Evolutionary conservation across 2,329 filamentous ascomycete species (phyloP), one percentile per base, ranked within the genome.

Genomic region (Aspergillus texensis): DNA sequence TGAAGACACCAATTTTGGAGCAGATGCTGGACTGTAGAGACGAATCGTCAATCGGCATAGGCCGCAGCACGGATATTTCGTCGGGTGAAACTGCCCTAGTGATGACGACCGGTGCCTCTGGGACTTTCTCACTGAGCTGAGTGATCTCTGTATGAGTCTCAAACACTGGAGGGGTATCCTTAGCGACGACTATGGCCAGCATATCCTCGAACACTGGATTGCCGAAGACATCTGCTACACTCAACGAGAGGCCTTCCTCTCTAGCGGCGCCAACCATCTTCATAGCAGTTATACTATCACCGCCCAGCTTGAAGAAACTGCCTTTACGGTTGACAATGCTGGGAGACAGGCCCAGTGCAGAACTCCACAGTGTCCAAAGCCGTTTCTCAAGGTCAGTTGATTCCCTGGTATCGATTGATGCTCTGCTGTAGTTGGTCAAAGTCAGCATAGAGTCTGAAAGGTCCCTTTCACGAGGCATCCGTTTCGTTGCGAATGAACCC

Each of bases 21-120:
- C 79, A 80, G 34, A 90, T 81, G 1, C 75, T 74, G n/a, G 80
- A 77, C 5, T 81, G 75, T 12, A 86, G 71, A 57, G 86, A 84
- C 3, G 64, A 67, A 45, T 72, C 70, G 52, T 75, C 74, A 9
- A 75, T 60, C 16, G 68, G 62, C 30, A 59, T 65, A 14, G 74
- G 68, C n/a, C 63, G 66, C 24, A 75, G 61, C 8, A 74, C 54
- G 24, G 73, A 68, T 11, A 74, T 70, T 61, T 76, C 61, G 30
- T 67, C 55, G 4, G 62, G 54, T 12, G 63, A 57, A 3, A 46
- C 41, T 19, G 60, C 55, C 30, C 46, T 52, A 21, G 58, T 41
- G 12, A 64, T 14, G 6, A 57, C 41, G n/a, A 53, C 46, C 16
- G 53, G 57, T 2, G 60, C 48, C 41, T 66, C 65, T 26, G 52